Conservation (phyloP, 129 eudicot species). For the Chrysanthemum seticuspe region DNA sequence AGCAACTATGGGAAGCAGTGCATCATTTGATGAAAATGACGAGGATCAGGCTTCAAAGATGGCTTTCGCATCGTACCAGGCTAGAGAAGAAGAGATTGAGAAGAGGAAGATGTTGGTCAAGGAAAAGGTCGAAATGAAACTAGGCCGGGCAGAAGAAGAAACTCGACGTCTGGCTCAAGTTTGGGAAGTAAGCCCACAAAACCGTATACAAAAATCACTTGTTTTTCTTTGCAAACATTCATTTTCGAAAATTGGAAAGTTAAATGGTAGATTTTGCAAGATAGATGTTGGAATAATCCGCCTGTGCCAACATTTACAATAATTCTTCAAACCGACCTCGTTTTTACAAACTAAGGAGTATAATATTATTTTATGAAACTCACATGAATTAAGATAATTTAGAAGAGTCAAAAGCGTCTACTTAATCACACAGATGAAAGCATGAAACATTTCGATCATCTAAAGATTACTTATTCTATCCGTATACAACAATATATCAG, state of each 20-base stretch:
- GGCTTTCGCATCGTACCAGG: constrained; percentile 56
- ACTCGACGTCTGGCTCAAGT: constrained; percentile 61
- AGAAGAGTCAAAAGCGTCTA: not conserved
- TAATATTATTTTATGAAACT: not conserved
- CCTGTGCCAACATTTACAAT: not conserved
- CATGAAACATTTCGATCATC: constrained; percentile 9
- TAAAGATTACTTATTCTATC: not conserved
- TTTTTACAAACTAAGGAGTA: not conserved
- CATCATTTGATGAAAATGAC: constrained; percentile 39
- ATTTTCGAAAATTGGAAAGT: not conserved
- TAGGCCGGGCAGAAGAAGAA: constrained; percentile 61
- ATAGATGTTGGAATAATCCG: not conserved
- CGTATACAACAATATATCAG: constrained; percentile 32
- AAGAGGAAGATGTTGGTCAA: constrained; percentile 58
- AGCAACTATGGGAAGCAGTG: constrained; percentile 46
- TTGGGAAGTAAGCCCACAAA: constrained; percentile 57
- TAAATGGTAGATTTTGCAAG: not conserved
- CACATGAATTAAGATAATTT: not conserved
- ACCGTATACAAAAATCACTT: not conserved
- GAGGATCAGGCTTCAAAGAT: constrained; percentile 50
- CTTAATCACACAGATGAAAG: not conserved
- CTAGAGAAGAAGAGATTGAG: constrained; percentile 66
- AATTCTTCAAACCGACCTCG: not conserved
- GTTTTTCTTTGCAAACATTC: not conserved
- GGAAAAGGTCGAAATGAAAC: constrained; percentile 52